These are phyloP conservation scores for Xylaria longipes DNA, from an alignment of 495 filamentous ascomycete species.

Conservation along the genomic window DNA sequence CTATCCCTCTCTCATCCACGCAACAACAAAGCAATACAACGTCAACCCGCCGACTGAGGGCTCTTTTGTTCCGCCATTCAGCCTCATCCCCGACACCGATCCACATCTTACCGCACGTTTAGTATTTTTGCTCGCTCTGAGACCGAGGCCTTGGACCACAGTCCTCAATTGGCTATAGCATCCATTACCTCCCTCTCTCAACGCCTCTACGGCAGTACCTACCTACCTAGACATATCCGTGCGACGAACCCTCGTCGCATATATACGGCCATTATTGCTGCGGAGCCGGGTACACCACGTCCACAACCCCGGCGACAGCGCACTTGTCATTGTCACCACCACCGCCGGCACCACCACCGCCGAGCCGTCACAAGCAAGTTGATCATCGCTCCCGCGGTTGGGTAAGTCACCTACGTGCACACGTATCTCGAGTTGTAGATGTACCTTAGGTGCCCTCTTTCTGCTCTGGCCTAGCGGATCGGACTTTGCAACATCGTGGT, in stretches of 20 bases:
- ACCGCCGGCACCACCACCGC: not conserved
- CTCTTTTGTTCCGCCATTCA: not conserved
- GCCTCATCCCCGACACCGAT: slow-evolving; percentile 15
- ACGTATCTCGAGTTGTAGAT: not conserved
- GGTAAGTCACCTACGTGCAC: not conserved
- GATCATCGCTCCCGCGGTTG: not conserved
- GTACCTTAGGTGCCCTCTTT: not conserved
- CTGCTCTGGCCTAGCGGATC: not conserved
- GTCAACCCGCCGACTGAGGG: slow-evolving; percentile 10
- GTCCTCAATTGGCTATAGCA: slow-evolving; percentile 14
- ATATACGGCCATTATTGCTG: not conserved
- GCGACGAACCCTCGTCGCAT: not conserved
- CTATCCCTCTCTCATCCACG: slow-evolving; percentile 21
- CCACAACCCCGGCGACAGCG: slow-evolving; percentile 11
- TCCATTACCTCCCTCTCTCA: not conserved
- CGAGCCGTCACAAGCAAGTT: not conserved
- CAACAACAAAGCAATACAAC: slow-evolving; percentile 17
- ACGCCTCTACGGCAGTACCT: not conserved
- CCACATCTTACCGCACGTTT: not conserved
- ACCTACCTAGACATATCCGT: not conserved
- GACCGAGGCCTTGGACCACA: not conserved
- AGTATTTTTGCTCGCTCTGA: not conserved
- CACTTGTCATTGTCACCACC: slow-evolving; percentile 13
- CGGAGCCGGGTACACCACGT: slow-evolving; percentile 9
- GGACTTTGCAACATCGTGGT: not conserved